These are phyloP conservation scores for Candida montana DNA, from an alignment of 805 yeast genomes.

Conservation along the genomic window DNA sequence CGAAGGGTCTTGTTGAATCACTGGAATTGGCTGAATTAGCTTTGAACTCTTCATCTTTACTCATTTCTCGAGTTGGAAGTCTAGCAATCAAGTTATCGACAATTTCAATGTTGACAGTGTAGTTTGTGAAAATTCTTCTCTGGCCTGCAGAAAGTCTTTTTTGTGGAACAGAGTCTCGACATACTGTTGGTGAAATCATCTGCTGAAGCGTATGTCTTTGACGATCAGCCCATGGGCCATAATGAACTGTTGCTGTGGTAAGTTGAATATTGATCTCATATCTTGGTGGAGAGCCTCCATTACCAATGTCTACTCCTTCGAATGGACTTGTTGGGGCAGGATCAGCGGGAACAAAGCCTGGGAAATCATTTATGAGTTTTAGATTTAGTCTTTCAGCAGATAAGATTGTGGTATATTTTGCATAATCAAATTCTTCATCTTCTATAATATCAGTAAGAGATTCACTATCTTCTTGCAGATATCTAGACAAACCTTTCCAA, in stretches of 20 bases:
- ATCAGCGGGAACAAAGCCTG: slow-evolving; percentile 53
- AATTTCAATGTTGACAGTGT: slow-evolving; percentile 49
- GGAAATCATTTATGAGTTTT: slow-evolving; percentile 62
- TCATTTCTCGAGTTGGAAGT: slow-evolving; percentile 78
- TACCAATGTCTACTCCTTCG: slow-evolving; percentile 52
- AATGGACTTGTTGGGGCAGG: slow-evolving; percentile 26
- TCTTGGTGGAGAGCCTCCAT: slow-evolving; percentile 52
- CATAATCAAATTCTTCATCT: slow-evolving; percentile 62
- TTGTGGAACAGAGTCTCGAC: slow-evolving; percentile 48
- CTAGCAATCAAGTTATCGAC: slow-evolving; percentile 64
- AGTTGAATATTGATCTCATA: slow-evolving; percentile 58
- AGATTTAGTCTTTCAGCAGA: slow-evolving; percentile 54
- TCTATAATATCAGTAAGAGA: slow-evolving; percentile 30
- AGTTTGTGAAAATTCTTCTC: slow-evolving; percentile 49
- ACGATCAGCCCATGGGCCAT: slow-evolving; percentile 96
- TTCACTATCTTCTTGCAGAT: slow-evolving; percentile 38
- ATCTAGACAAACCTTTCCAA: slow-evolving; percentile 80
- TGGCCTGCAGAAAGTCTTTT: slow-evolving; percentile 43
- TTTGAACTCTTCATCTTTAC: slow-evolving; percentile 57
- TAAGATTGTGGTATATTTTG: slow-evolving; percentile 64
- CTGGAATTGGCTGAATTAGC: slow-evolving; percentile 27
- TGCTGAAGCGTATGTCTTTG: slow-evolving; percentile 64
- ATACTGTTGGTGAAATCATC: slow-evolving; percentile 61
- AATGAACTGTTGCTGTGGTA: slow-evolving; percentile 60
- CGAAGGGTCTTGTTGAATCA: slow-evolving; percentile 62